Conservation (phyloP, 768 basidiomycete species). For the Podaxis sp. region DNA sequence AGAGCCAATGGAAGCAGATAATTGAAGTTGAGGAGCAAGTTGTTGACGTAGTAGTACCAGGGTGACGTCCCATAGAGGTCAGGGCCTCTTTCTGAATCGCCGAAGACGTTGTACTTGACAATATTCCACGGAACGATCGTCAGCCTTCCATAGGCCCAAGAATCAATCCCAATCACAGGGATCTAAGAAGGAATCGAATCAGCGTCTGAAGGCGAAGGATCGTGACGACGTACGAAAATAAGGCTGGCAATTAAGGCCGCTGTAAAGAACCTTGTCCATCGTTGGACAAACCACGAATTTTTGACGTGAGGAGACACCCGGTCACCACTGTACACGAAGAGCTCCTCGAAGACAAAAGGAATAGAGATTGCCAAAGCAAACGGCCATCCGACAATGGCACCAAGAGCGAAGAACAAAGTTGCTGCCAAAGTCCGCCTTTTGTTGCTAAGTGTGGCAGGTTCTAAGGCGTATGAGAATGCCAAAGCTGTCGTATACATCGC, state of each 20-base stretch:
- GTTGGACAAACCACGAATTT: constrained; percentile 55
- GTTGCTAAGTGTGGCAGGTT: constrained; percentile 54
- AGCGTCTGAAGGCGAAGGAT: neutral
- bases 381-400: constrained; percentile 94
- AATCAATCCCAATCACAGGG: constrained; percentile 83
- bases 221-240: constrained; percentile 53
- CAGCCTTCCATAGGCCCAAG: constrained; percentile 78
- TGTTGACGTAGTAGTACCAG: constrained; percentile 82
- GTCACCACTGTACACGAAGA: constrained; percentile 77
- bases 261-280: constrained; percentile 57
- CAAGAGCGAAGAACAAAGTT: constrained; percentile 72
- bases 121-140: constrained; percentile 92
- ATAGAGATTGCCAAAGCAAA: constrained; percentile 86
- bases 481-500: constrained; percentile 87
- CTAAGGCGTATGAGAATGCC: constrained; percentile 70
- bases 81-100: constrained; percentile 77
- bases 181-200: constrained; percentile 46
- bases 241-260: constrained; percentile 57
- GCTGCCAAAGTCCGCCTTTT: constrained; percentile 59
- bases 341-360: constrained; percentile 89
- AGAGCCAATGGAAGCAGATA: constrained; percentile 79
- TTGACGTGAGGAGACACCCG: constrained; percentile 45
- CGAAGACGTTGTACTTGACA: constrained; percentile 89
- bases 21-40: constrained; percentile 95
- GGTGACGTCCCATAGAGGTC: constrained; percentile 92